These are phyloP conservation scores for Acacia confusa DNA, from an alignment of 306 rosid species.

Conservation along the genomic window DNA sequence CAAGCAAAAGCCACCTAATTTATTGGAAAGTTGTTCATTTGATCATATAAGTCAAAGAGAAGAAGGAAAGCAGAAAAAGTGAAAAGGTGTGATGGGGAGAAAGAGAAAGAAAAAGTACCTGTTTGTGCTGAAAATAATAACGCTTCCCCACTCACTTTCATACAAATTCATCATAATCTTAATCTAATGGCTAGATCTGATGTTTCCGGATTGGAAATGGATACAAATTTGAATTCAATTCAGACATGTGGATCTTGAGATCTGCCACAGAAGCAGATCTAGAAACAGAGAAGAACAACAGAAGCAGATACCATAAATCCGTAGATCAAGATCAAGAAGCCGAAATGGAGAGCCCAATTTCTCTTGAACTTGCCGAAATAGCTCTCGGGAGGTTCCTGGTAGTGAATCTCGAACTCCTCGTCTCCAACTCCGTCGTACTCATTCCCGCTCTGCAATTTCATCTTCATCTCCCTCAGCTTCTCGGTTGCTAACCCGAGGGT, in stretches of 20 bases:
- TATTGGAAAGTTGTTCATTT: constrained; percentile 6
- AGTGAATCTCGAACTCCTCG: constrained; percentile 60
- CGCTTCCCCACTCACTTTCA: not conserved
- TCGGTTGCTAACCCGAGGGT: constrained; percentile 63
- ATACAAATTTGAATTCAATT: not conserved
- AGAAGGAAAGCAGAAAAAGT: not conserved
- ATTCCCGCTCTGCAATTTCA: constrained; percentile 24
- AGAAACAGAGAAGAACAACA: constrained; percentile 63
- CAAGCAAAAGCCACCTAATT: not conserved
- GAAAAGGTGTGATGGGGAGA: not conserved
- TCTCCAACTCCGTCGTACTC: constrained; percentile 41
- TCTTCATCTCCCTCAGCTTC: constrained; percentile 57
- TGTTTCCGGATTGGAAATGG: constrained; percentile 1
- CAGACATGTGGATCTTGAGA: not conserved
- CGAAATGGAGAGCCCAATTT: constrained; percentile 71
- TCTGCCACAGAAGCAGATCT: not conserved
- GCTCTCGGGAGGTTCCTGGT: constrained; percentile 68
- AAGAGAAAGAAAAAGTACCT: not conserved
- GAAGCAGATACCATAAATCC: constrained; percentile 58
- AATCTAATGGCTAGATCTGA: not conserved
- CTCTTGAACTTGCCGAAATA: constrained; percentile 71
- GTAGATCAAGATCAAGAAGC: constrained; percentile 59
- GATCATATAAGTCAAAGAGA: not conserved
- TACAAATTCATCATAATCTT: not conserved
- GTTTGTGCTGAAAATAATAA: not conserved